Percentiles rank a stretch among this genome's conserved stretches.
Evolutionary conservation across 805 yeast species (phyloP).

Genomic region (Millerago galiae): DNA sequence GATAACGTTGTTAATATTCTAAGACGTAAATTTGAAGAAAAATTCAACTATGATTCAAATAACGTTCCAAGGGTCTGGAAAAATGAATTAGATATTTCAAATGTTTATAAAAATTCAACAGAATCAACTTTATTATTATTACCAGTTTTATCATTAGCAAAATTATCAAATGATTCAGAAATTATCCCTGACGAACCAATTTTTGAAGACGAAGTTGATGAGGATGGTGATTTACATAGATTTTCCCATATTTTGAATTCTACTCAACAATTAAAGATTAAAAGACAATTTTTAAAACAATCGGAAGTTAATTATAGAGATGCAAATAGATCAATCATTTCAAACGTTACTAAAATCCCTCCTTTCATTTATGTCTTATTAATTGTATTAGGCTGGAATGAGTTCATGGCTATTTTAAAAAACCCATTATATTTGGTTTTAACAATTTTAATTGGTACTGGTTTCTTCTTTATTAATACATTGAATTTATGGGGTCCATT

Average conservation of each 20-base stretch:
- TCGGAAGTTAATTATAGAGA: slow-evolving; percentile 78
- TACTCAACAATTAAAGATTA: slow-evolving; percentile 49
- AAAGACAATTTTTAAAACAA: slow-evolving; percentile 59
- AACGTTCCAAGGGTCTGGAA: slow-evolving; percentile 83
- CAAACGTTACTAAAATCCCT: slow-evolving; percentile 76
- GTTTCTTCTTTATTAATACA: slow-evolving; percentile 58
- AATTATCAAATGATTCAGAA: slow-evolving; percentile 43
- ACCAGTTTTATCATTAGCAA: slow-evolving; percentile 51
- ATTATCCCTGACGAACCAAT: slow-evolving; percentile 54
- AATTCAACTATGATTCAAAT: slow-evolving; percentile 74
- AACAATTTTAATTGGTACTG: slow-evolving; percentile 50
- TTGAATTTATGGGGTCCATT: slow-evolving; percentile 77
- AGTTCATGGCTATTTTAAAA: slow-evolving; percentile 78
- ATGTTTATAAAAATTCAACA: slow-evolving; percentile 54
- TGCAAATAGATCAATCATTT: slow-evolving; percentile 80
- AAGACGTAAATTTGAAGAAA: slow-evolving; percentile 76
- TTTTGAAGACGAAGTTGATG: slow-evolving; percentile 30
- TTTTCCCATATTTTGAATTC: slow-evolving; percentile 56
- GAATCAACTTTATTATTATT: slow-evolving; percentile 48
- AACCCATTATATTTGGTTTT: slow-evolving; percentile 79
- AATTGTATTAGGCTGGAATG: slow-evolving; percentile 88
- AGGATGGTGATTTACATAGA: slow-evolving; percentile 34
- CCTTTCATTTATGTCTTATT: slow-evolving; percentile 70
- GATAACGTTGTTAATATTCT: slow-evolving; percentile 61
- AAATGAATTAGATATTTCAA: slow-evolving; percentile 65